Evolutionary conservation across 768 basidiomycete species (phyloP).

Genomic region (Amanita rimosa): DNA sequence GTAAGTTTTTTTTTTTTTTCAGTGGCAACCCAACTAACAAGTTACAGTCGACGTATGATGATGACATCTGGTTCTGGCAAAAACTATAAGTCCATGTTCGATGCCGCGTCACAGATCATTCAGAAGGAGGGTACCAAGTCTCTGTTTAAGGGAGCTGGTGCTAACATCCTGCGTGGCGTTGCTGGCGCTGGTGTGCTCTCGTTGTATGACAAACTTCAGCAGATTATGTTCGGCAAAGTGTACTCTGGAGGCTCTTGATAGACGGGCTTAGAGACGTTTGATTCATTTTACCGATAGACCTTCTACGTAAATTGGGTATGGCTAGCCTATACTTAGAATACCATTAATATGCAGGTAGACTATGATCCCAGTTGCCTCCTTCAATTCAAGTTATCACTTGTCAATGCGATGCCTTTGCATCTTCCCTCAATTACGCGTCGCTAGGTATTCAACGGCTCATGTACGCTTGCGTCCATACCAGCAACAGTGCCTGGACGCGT

Average conservation of each 20-base stretch:
- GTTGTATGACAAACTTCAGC: constrained; percentile 97
- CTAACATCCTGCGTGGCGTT: constrained; percentile 94
- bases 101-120: constrained; percentile 89
- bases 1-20: constrained; percentile 24
- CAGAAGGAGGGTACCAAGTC: constrained; percentile 94
- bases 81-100: constrained; percentile 99
- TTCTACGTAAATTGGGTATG: constrained; percentile 23
- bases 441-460: constrained; percentile 6
- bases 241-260: constrained; percentile 81
- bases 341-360: constrained; percentile 9
- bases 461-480: constrained; percentile 75
- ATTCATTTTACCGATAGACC: constrained; percentile 23
- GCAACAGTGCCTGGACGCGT: constrained; percentile 66
- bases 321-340: constrained; percentile 27
- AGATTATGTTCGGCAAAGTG: constrained; percentile 96
- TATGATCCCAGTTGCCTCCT: not conserved
- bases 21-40: constrained; percentile 10
- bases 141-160: constrained; percentile 99
- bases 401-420: constrained; percentile 2
- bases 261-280: constrained; percentile 11
- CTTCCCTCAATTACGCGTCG: not conserved
- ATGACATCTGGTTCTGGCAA: constrained; percentile 95
- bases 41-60: constrained; percentile 98
- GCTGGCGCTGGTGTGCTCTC: constrained; percentile 99
- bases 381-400: not conserved